Conservation (phyloP, 2,329 filamentous ascomycete genomes). For the Fusarium zealandicum region DNA sequence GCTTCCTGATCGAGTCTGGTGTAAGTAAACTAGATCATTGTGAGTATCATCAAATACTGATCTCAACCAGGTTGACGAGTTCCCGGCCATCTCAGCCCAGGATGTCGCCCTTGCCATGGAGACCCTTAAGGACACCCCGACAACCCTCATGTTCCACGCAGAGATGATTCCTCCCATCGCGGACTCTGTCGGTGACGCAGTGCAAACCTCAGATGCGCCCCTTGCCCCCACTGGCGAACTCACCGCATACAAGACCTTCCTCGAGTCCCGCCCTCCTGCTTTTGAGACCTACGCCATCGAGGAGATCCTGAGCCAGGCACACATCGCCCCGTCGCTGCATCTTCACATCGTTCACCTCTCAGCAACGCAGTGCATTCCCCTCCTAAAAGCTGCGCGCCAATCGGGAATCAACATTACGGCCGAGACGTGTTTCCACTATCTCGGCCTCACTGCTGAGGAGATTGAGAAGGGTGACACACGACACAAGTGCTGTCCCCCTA, state of each 20-base stretch:
- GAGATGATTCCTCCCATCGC: constrained; percentile 95
- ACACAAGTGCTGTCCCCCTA: constrained; percentile 95
- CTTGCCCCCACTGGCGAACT: constrained; percentile 74
- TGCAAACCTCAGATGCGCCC: constrained; percentile 73
- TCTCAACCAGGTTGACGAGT: constrained; percentile 79
- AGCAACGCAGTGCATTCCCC: constrained; percentile 84
- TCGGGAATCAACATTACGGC: constrained; percentile 86
- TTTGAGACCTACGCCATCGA: constrained; percentile 93
- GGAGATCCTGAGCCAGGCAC: constrained; percentile 82
- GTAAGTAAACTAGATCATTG: constrained; percentile 60
- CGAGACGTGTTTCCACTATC: constrained; percentile 95
- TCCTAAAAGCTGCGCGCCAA: constrained; percentile 75
- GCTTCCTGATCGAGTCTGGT: constrained; percentile 95
- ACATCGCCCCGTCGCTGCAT: constrained; percentile 79
- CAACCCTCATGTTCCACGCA: constrained; percentile 98
- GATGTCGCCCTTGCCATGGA: constrained; percentile 84
- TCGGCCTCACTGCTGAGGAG: constrained; percentile 82
- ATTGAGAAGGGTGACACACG: constrained; percentile 86
- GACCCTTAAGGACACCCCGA: constrained; percentile 79
- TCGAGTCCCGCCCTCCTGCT: constrained; percentile 84
- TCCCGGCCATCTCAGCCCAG: constrained; percentile 82
- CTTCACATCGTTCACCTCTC: constrained; percentile 95
- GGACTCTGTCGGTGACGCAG: constrained; percentile 78
- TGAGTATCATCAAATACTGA: constrained; percentile 17
- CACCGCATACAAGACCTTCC: constrained; percentile 85